Evolutionary conservation across 495 filamentous ascomycete species (phyloP).

Genomic region (Aspergillus baeticus): DNA sequence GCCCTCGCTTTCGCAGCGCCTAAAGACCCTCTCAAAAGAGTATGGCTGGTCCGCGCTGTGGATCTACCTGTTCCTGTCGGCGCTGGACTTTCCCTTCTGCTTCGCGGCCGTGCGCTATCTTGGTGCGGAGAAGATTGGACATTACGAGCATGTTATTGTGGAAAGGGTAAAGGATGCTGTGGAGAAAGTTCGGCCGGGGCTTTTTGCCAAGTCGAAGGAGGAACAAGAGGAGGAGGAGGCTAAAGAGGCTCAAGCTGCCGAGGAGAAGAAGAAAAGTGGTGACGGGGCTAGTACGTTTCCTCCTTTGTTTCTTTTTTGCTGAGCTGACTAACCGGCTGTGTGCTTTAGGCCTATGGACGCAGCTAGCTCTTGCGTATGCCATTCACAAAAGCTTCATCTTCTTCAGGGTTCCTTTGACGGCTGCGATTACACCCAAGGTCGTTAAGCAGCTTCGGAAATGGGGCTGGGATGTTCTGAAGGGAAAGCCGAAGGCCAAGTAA

Average conservation of each 20-base stretch:
- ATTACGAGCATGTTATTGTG: slow-evolving; percentile 50
- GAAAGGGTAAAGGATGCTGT: slow-evolving; percentile 32
- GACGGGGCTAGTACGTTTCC: slow-evolving; percentile 51
- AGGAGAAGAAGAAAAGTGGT: slow-evolving; percentile 18
- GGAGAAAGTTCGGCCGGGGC: slow-evolving; percentile 27
- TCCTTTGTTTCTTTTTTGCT: slow-evolving; percentile 1
- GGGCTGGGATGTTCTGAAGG: slow-evolving; percentile 76
- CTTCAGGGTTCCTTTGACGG: slow-evolving; percentile 83
- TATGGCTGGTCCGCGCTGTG: slow-evolving; percentile 95
- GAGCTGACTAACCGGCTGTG: not conserved
- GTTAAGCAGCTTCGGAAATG: slow-evolving; percentile 80
- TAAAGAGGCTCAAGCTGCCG: slow-evolving; percentile 30
- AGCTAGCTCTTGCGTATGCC: slow-evolving; percentile 90
- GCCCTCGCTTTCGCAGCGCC: slow-evolving; percentile 60
- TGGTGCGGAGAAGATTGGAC: slow-evolving; percentile 81
- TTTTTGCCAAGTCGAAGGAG: slow-evolving; percentile 14
- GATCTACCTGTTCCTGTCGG: slow-evolving; percentile 79
- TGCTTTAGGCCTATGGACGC: slow-evolving; percentile 71
- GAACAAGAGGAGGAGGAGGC: slow-evolving; percentile 19
- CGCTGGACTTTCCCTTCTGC: slow-evolving; percentile 92
- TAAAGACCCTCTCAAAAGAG: slow-evolving; percentile 83
- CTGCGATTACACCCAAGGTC: slow-evolving; percentile 85
- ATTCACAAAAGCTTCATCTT: slow-evolving; percentile 99
- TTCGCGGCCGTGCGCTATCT: slow-evolving; percentile 81
- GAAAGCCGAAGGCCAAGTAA: slow-evolving; percentile 48